Percentiles rank a stretch among this genome's conserved stretches.
Conservation (phyloP, 371 early-diverging fungal genomes). For the Mucor mucedo region DNA sequence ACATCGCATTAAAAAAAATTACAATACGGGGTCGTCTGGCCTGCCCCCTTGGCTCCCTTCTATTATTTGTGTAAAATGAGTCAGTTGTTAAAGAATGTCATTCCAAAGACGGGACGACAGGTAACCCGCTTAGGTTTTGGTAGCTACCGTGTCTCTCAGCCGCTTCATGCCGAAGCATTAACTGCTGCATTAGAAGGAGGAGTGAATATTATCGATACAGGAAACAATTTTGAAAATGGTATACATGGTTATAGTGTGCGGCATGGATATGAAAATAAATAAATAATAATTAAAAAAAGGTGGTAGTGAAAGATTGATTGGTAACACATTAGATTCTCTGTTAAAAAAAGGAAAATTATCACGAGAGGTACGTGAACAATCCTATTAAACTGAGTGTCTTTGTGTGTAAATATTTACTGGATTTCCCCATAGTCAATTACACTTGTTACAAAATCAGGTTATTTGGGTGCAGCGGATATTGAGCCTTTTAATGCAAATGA, state of each 20-base stretch:
- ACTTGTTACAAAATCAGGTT: slow-evolving; percentile 77
- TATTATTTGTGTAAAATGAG: not conserved
- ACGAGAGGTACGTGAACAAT: slow-evolving; percentile 50
- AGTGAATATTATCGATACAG: slow-evolving; percentile 78
- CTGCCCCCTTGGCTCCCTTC: too few relatives aligned
- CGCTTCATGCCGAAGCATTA: slow-evolving; percentile 58
- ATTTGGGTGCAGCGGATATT: slow-evolving; percentile 44
- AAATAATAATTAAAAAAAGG: slow-evolving; percentile 37
- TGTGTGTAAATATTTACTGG: too few relatives aligned
- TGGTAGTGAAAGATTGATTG: slow-evolving; percentile 64
- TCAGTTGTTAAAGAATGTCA: slow-evolving; percentile 13
- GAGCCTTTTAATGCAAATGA: slow-evolving; percentile 19
- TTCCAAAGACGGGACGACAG: slow-evolving; percentile 33
- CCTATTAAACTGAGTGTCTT: slow-evolving; percentile 27
- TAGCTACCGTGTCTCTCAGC: slow-evolving; percentile 53
- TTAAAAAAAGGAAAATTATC: slow-evolving; percentile 34
- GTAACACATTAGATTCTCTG: slow-evolving; percentile 53
- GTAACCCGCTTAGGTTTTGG: slow-evolving; percentile 73
- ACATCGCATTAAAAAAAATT: too few relatives aligned
- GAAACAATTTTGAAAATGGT: slow-evolving; percentile 77
- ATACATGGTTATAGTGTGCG: slow-evolving; percentile 6
- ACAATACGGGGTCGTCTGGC: not conserved
- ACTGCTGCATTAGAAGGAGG: slow-evolving; percentile 61
- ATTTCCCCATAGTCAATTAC: slow-evolving; percentile 52
- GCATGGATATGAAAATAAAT: not conserved